These are phyloP conservation scores for Sarcodon aspratus DNA, from an alignment of 768 basidiomycete species.

Conservation along the genomic window DNA sequence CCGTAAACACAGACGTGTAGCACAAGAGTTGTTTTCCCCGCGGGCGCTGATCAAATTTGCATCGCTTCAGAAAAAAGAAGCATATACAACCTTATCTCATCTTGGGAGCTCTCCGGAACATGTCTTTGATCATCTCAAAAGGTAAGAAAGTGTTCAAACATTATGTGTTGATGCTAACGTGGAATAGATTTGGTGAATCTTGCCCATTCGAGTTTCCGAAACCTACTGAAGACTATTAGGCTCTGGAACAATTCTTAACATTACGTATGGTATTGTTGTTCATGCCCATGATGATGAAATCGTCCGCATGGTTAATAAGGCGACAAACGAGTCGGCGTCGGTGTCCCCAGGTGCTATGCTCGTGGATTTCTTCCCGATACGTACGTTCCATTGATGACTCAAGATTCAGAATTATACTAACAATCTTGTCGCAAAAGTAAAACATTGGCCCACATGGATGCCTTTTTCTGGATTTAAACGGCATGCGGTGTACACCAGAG, in stretches of 20 bases:
- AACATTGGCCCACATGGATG: constrained; percentile 11
- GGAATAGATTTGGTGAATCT: constrained; percentile 12
- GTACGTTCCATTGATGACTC: constrained; percentile 10
- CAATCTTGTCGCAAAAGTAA: constrained; percentile 5
- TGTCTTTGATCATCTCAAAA: constrained; percentile 15
- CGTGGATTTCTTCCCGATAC: constrained; percentile 22
- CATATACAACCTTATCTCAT: constrained; percentile 12
- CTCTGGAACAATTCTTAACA: constrained; percentile 16
- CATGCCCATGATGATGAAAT: constrained; percentile 17
- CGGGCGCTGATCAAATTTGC: constrained; percentile 8
- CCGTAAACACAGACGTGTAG: constrained; percentile 12
- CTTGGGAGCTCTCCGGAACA: constrained; percentile 15
- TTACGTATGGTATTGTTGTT: constrained; percentile 21
- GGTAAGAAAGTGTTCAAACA: constrained; percentile 7
- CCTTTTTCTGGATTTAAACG: constrained; percentile 14
- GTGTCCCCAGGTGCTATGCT: constrained; percentile 14
- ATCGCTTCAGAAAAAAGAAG: constrained; percentile 14
- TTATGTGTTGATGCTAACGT: not conserved
- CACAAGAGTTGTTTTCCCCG: constrained; percentile 8
- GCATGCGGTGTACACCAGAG: constrained; percentile 7
- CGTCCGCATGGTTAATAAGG: constrained; percentile 16
- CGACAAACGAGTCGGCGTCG: constrained; percentile 8
- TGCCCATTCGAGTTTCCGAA: not conserved
- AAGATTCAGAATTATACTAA: not conserved
- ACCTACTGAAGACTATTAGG: not conserved